These are phyloP conservation scores for Imleria badia DNA, from an alignment of 768 basidiomycete genomes.

Conservation along the genomic window DNA sequence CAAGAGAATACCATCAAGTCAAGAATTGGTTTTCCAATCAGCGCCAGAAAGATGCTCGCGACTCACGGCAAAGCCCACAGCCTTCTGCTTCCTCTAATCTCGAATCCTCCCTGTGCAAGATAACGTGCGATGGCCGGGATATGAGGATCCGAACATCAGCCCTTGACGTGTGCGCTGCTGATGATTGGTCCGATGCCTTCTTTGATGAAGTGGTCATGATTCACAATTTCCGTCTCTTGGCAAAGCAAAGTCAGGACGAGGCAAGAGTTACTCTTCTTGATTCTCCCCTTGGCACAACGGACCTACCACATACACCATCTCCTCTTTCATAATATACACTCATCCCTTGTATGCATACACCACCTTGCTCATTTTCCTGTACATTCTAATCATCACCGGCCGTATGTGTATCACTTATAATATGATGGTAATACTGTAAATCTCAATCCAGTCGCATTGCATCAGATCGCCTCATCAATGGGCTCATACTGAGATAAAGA, in stretches of 20 bases:
- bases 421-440: conserved; percentile 33
- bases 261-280: conserved; percentile 29
- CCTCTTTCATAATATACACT: conserved; percentile 24
- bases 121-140: conserved; percentile 37
- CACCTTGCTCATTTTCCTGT: conserved; percentile 30
- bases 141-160: conserved; percentile 51
- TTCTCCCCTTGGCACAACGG: conserved; percentile 23
- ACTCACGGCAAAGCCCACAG: conserved; percentile 36
- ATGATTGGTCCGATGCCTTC: conserved; percentile 60
- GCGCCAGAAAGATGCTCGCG: conserved; percentile 47
- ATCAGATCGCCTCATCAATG: conserved; percentile 19
- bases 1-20: conserved; percentile 57
- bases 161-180: conserved; percentile 39
- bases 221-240: conserved; percentile 46
- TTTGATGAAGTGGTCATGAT: conserved; percentile 64
- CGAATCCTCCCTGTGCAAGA: conserved; percentile 36
- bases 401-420: conserved; percentile 35
- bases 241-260: conserved; percentile 38
- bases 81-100: conserved; percentile 33
- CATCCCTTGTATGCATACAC: conserved; percentile 32
- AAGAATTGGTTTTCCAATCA: conserved; percentile 72
- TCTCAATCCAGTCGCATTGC: conserved; percentile 19
- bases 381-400: conserved; percentile 34
- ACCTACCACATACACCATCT: conserved; percentile 21
- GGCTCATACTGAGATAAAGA: conserved; percentile 15